A percentile compares a stretch with the other conserved stretches of the same genome.
Evolutionary conservation across 2,329 filamentous ascomycete genomes (phyloP).

Genomic region (Curvularia verruculosa): DNA sequence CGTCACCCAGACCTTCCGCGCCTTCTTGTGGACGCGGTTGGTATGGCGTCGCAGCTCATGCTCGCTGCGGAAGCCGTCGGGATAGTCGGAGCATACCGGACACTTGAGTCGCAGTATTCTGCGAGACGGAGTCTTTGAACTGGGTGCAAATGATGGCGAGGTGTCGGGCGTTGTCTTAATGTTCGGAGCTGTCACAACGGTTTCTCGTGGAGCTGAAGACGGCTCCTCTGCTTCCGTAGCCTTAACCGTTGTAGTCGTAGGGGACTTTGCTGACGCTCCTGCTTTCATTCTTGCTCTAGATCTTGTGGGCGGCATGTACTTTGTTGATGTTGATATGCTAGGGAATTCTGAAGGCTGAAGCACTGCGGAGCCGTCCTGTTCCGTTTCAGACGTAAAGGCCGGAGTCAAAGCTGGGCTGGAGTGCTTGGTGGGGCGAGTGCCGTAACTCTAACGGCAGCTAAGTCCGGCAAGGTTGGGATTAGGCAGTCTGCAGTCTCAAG

Average conservation of each 20-base stretch:
- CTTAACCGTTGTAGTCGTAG: constrained; percentile 28
- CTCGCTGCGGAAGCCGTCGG: constrained; percentile 81
- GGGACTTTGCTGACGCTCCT: constrained; percentile 29
- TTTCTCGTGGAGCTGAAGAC: constrained; percentile 35
- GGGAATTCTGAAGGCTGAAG: constrained; percentile 22
- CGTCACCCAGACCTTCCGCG: constrained; percentile 68
- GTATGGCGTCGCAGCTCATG: constrained; percentile 68
- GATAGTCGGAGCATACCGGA: constrained; percentile 70
- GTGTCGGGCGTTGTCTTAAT: constrained; percentile 37
- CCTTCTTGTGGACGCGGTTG: constrained; percentile 68
- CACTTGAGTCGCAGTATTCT: constrained; percentile 57
- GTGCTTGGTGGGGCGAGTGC: constrained; percentile 40
- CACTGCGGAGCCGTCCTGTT: constrained; percentile 14
- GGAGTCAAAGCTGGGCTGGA: constrained; percentile 28
- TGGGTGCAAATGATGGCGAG: constrained; percentile 40
- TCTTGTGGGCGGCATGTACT: constrained; percentile 45
- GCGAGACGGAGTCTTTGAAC: constrained; percentile 40
- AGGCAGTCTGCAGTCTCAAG: constrained; percentile 22
- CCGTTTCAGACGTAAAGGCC: constrained; percentile 20
- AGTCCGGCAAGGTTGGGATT: constrained; percentile 28
- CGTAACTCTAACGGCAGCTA: constrained; percentile 37
- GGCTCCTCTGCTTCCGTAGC: constrained; percentile 34
- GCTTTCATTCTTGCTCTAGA: constrained; percentile 46
- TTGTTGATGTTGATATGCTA: constrained; percentile 6
- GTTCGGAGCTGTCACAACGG: constrained; percentile 37